Evolutionary conservation across 148 eudicot species (phyloP), one percentile per base, ranked within the genome.

Genomic region (Heliamphora exappendiculata): DNA sequence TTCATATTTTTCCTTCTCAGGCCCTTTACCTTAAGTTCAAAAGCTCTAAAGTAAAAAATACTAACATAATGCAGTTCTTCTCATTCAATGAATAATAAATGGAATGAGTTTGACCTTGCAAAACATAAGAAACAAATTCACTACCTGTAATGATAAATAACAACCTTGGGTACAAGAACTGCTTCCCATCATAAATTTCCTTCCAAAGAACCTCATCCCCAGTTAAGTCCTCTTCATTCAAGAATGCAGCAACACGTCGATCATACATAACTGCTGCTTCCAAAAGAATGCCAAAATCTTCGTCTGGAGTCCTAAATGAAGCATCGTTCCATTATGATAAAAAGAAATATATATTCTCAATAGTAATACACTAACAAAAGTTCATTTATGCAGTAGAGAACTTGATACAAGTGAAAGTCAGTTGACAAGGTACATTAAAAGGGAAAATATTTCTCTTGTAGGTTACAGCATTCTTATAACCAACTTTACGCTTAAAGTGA

Each of bases 181-280:
- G 86, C 80, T 84, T 86, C 54, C 94, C 96, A 17, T 82, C 74
- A 72, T 65, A 66, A 81, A 87, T 86, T 81, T 83, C 91, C 45
- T 84, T 82, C 93, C 93, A 91, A 29, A 92, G 71, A 70, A 78
- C 45, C 72, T 87, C 88, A 26, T 92, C 91, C 41, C 78, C 81
- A 20, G 65, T 78, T 77, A 89, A 86, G 81, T 92, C 98, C 80
- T 88, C 86, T 84, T 95, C 97, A 74, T 86, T 81, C 66, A 95
- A 76, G 59, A 88, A 75, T 74, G 96, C 99, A 71, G 97, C 96
- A 85, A 89, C 97, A 54, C 99, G 94, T 84, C 97, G 88, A 80
- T 95, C 99, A 82, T 92, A 95, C 96, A 92, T 87, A 74, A 95
- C 88, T 78, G 99, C 97, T 67, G 99, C 99, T 86, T 95, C 99